Evolutionary conservation across 2,329 filamentous ascomycete species (phyloP).

Genomic region (Aspergillus sp.): DNA sequence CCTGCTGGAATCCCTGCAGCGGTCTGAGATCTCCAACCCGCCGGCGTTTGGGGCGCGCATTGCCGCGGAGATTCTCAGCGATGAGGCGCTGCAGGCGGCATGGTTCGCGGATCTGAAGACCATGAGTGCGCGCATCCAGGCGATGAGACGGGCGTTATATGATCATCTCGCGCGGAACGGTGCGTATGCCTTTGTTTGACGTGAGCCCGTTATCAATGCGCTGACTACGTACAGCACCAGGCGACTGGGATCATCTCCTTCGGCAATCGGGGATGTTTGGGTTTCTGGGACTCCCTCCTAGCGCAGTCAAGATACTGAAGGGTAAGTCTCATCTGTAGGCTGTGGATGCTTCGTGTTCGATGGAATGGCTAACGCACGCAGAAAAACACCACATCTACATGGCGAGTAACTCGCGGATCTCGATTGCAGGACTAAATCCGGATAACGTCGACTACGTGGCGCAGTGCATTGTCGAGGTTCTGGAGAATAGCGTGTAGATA

Average conservation of each 20-base stretch:
- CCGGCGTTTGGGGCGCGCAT: constrained; percentile 89
- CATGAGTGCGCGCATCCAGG: constrained; percentile 90
- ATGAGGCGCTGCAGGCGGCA: constrained; percentile 70
- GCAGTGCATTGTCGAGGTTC: constrained; percentile 19
- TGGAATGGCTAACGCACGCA: neutral
- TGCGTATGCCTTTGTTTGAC: neutral
- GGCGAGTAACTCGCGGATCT: constrained; percentile 85
- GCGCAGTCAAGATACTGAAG: constrained; percentile 41
- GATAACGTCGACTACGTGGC: constrained; percentile 38
- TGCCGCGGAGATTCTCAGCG: constrained; percentile 74
- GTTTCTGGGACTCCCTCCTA: constrained; percentile 56
- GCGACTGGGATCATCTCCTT: constrained; percentile 55
- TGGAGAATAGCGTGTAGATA: constrained; percentile 2
- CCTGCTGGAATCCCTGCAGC: constrained; percentile 13
- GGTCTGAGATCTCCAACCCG: constrained; percentile 88
- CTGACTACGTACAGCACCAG: constrained; percentile 63
- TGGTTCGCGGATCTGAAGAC: constrained; percentile 86
- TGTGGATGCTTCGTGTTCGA: no score
- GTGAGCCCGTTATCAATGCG: constrained; percentile 51
- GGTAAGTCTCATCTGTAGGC: constrained; percentile 12
- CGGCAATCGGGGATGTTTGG: constrained; percentile 99
- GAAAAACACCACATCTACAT: constrained; percentile 48
- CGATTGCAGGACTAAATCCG: constrained; percentile 86
- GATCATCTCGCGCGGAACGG: constrained; percentile 45
- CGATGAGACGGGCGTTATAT: constrained; percentile 76